phyloP scores from a whole-genome alignment of 1,139 yeast species.

The Saccharomyces hybrid region DNA sequence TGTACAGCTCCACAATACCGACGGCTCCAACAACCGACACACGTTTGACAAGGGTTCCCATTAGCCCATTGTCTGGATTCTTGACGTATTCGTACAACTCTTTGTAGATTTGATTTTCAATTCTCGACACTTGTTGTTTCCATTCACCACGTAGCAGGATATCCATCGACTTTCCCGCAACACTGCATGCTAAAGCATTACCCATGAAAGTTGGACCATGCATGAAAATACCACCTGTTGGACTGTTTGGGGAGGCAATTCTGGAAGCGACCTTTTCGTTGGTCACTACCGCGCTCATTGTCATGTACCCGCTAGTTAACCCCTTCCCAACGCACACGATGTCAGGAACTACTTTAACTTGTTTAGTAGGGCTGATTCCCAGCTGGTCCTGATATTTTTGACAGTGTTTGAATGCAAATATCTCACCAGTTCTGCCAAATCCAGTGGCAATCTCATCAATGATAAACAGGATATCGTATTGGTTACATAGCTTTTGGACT shows the following conservation, averaged over 20 bases:
- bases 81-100: slow-evolving; percentile 18
- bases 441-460: slow-evolving; percentile 35
- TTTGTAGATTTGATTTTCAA: slow-evolving; percentile 20
- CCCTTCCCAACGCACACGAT: slow-evolving; percentile 31
- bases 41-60: slow-evolving; percentile 18
- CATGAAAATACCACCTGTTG: slow-evolving; percentile 21
- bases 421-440: slow-evolving; percentile 32
- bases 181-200: slow-evolving; percentile 34
- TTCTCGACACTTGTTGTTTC: slow-evolving; percentile 17
- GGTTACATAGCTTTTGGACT: slow-evolving; percentile 30
- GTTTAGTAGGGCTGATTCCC: slow-evolving; percentile 8
- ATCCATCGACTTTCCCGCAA: slow-evolving; percentile 31
- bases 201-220: slow-evolving; percentile 38
- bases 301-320: slow-evolving; percentile 31
- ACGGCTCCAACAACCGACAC: slow-evolving; percentile 31
- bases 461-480: slow-evolving; percentile 30
- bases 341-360: slow-evolving; percentile 30
- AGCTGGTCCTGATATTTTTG: slow-evolving; percentile 11
- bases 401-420: slow-evolving; percentile 30
- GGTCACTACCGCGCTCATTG: slow-evolving; percentile 30
- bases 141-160: slow-evolving; percentile 25
- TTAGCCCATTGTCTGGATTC: slow-evolving; percentile 9
- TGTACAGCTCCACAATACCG: slow-evolving; percentile 28
- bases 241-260: slow-evolving; percentile 11
- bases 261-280: slow-evolving; percentile 18